These are phyloP conservation scores for Xylaria cubensis DNA, from an alignment of 495 filamentous ascomycete species.

Conservation along the genomic window DNA sequence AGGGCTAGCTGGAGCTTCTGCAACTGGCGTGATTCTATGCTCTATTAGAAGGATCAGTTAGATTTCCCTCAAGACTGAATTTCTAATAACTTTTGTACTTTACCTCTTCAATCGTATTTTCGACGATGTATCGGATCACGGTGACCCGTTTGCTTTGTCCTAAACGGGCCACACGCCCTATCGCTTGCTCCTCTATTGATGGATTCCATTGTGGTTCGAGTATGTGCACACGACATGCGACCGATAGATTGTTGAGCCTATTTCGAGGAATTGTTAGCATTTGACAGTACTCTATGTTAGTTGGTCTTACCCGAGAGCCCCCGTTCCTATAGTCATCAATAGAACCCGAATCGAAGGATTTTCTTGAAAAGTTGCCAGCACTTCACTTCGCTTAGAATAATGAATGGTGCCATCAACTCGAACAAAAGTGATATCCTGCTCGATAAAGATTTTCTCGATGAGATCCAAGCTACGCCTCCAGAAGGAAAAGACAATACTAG, in stretches of 20 bases:
- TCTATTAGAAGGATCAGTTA: not conserved
- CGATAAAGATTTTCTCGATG: conserved; percentile 30
- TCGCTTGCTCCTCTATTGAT: conserved; percentile 50
- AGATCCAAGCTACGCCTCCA: conserved; percentile 53
- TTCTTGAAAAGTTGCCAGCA: conserved; percentile 41
- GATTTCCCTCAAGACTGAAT: not conserved
- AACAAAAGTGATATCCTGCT: conserved; percentile 34
- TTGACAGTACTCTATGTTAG: conserved; percentile 15
- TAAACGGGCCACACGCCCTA: conserved; percentile 44
- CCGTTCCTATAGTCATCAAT: conserved; percentile 54
- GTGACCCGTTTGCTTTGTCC: conserved; percentile 46
- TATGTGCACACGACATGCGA: conserved; percentile 47
- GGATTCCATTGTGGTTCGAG: conserved; percentile 57
- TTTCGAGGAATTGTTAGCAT: not conserved
- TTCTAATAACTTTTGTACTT: not conserved
- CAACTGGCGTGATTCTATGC: conserved; percentile 18
- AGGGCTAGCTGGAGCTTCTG: conserved; percentile 10
- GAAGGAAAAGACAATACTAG: conserved; percentile 56
- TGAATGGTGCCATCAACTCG: conserved; percentile 43
- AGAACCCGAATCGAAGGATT: conserved; percentile 38
- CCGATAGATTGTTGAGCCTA: conserved; percentile 52
- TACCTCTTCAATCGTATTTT: conserved; percentile 17
- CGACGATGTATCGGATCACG: conserved; percentile 32
- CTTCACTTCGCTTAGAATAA: conserved; percentile 33
- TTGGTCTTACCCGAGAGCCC: conserved; percentile 46